phyloP scores from a whole-genome alignment of 1,139 yeast genomes.

The Hyphopichia burtonii region DNA sequence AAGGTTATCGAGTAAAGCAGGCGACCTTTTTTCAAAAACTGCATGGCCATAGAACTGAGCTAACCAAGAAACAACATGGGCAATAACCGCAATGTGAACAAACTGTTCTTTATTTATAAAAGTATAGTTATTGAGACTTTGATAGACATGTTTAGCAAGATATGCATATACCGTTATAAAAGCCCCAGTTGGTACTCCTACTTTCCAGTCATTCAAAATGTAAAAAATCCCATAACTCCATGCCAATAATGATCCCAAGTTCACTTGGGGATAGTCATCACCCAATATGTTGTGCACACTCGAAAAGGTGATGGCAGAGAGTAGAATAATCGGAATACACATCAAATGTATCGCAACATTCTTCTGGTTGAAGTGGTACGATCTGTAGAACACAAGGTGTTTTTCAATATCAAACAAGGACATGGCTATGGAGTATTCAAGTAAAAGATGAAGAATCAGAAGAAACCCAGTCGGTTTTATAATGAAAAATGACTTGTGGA shows the following conservation, averaged over 20 bases:
- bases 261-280: conserved; percentile 31
- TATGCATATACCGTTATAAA: conserved; percentile 42
- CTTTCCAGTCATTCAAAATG: conserved; percentile 37
- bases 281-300: conserved; percentile 19
- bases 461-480: no score
- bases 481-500: no score
- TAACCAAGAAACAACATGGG: conserved; percentile 66
- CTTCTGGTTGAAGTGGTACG: conserved; percentile 67
- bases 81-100: conserved; percentile 26
- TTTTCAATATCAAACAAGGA: conserved; percentile 51
- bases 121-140: conserved; percentile 13
- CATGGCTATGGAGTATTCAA: conserved; percentile 16
- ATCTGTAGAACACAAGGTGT: conserved; percentile 79
- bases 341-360: conserved; percentile 77
- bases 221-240: conserved; percentile 42
- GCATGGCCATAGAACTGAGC: conserved; percentile 93
- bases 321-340: conserved; percentile 77
- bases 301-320: conserved; percentile 48
- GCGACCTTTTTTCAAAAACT: conserved; percentile 75
- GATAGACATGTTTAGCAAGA: conserved; percentile 28
- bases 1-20: conserved; percentile 81
- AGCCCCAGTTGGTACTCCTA: conserved; percentile 39
- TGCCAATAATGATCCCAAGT: conserved; percentile 36
- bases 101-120: conserved; percentile 24
- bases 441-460: no score